Base-by-base conservation (phyloP, 1,284 basidiomycete species). In the Pulveroboletus sp. region DNA sequence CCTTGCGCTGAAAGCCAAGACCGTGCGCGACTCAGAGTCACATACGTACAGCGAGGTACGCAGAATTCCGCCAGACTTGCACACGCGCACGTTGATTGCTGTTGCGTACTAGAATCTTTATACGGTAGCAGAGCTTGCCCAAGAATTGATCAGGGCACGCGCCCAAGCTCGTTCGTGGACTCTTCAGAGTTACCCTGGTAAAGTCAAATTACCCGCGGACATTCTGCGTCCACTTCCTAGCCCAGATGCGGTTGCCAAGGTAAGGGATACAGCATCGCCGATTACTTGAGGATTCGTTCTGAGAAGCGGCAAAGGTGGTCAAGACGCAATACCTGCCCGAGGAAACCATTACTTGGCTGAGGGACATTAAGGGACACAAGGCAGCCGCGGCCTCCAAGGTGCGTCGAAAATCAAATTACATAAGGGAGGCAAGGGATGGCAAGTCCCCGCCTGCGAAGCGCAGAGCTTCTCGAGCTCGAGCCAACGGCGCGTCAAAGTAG, bases 91-190 rank as follows among this genome's bases (percentile, higher is more conserved):
- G n/a, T 56, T 52, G 29, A 48, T 31, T 7, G 46, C 54, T 36
- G 47, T 54, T 26, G 18, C 14, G 90, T 89, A 91, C 67, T 66
- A 97, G 92, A 91, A 92, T 67, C 77, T 99, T 29, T 98, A 97
- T 69, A 82, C 87, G n/a, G 78, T 94, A 47, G 87, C 88, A 61
- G 97, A 99, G 67, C 78, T 99, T 6, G 87, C 95, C 0, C 92
- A 97, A 73, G 84, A 93, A 60, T 76, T 97, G 35, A 91, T 98
- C 71, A 91, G 88, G 65, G 75, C 77, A 1, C 81, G 84, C 22
- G 88, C 92, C 0, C 80, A 84, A 33, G 62, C 75, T 4, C 81
- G 89, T 48, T 81, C 81, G 5, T 98, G 96, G 94, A 82, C 81
- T 4, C 75, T 98, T 9, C 78, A 85, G 50, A 87, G 84, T 24